These are phyloP conservation scores for Xylaria acuta DNA, from an alignment of 495 filamentous ascomycete genomes.

Conservation along the genomic window DNA sequence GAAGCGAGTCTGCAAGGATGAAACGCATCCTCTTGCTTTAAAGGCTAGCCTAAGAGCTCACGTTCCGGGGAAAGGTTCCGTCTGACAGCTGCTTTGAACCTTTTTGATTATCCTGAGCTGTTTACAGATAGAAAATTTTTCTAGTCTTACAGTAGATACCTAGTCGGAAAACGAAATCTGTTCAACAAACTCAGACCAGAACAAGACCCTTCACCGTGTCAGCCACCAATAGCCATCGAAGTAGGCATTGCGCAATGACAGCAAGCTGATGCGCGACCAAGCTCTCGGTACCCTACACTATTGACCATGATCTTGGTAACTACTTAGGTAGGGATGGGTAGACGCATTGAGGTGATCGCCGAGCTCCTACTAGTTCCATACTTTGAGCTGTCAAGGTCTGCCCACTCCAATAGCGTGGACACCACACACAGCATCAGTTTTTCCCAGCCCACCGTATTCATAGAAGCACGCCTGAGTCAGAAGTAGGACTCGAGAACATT, in stretches of 20 bases:
- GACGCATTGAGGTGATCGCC: neutral
- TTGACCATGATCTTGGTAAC: constrained; percentile 1
- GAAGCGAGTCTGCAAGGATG: constrained; percentile 17
- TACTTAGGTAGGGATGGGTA: neutral
- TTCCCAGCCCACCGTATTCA: neutral
- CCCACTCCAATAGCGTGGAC: neutral
- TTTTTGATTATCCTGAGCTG: constrained; percentile 10
- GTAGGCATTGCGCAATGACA: constrained; percentile 4
- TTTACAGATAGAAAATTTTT: constrained; percentile 22
- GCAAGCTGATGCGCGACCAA: neutral
- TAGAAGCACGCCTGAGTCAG: constrained; percentile 3
- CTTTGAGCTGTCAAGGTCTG: neutral
- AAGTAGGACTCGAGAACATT: neutral
- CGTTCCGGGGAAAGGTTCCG: constrained; percentile 26
- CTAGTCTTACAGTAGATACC: constrained; percentile 12
- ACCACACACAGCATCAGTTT: neutral
- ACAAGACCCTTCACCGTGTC: constrained; percentile 11
- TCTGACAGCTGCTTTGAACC: constrained; percentile 18
- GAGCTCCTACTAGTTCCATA: neutral
- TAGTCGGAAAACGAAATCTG: constrained; percentile 3
- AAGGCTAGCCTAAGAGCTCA: constrained; percentile 18
- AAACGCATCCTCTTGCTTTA: constrained; percentile 18
- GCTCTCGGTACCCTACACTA: neutral
- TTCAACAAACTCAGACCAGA: neutral
- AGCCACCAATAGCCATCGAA: neutral